Conservation (phyloP, 176 grass and related monocot genomes). For the Carex myosuroides region DNA sequence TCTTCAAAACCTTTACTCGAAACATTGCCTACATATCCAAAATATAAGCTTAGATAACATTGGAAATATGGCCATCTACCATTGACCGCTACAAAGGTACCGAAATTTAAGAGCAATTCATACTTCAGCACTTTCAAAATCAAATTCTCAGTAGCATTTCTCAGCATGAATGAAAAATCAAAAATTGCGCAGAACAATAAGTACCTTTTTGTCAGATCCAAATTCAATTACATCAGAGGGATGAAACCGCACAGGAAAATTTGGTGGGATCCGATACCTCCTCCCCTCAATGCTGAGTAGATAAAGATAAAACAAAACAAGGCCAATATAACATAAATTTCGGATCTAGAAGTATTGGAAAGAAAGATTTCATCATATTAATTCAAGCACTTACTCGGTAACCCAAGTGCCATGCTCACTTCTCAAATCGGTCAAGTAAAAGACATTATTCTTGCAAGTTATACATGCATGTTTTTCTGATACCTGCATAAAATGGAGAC, state of each 20-base stretch:
- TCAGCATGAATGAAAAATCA: neutral
- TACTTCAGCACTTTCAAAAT: neutral
- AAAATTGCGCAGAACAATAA: neutral
- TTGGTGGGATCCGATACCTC: slow-evolving; percentile 54
- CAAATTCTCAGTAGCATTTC: neutral
- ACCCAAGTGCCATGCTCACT: slow-evolving; percentile 92
- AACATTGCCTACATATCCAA: slow-evolving; percentile 44
- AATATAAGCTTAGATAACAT: neutral
- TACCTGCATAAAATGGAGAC: slow-evolving; percentile 30
- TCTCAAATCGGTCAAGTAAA: slow-evolving; percentile 72
- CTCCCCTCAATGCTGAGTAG: slow-evolving; percentile 70
- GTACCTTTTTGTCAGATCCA: slow-evolving; percentile 83
- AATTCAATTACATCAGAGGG: slow-evolving; percentile 72
- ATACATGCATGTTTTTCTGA: slow-evolving; percentile 74
- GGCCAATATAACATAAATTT: slow-evolving; percentile 7
- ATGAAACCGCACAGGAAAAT: slow-evolving; percentile 69
- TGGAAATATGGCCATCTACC: neutral
- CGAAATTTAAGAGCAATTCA: neutral
- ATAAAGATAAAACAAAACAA: slow-evolving; percentile 3
- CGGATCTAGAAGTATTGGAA: neutral
- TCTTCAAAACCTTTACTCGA: slow-evolving; percentile 77
- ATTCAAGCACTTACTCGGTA: slow-evolving; percentile 48
- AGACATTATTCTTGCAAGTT: slow-evolving; percentile 71
- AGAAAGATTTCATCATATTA: slow-evolving; percentile 14
- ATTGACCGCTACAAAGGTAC: neutral